Evolutionary conservation across 2,329 filamentous ascomycete species (phyloP), one percentile per base, ranked within the genome.

Genomic region (Hymenoscyphus occultus): DNA sequence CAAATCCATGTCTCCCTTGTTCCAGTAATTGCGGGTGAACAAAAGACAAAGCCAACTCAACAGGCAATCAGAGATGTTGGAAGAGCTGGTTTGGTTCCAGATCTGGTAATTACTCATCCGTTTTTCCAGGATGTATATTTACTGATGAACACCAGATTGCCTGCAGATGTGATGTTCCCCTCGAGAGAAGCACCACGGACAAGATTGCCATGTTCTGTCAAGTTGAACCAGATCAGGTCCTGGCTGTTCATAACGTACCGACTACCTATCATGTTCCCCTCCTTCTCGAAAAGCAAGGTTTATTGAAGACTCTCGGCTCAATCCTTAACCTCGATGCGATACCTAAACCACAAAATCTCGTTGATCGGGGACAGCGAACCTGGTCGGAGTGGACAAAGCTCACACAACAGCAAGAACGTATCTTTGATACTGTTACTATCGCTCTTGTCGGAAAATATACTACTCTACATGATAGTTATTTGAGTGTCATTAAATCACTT

Each of bases 31-130:
- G 68, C 73, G 57, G 74, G 86, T 40, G 89, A 98, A 81, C 88
- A 96, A 78, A 98, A 98, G 86, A 98, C 93, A 10, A 98, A 98
- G 81, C 95, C 95, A 0, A 99, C 95, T 0, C 95, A 99, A 77
- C 87, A 92, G 73, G 92, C 94, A 32, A 92, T 98, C 73, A 89
- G 89, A 75, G 87, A 90, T 72, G 88, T 93, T 68, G 89, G 94
- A 68, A 93, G 90, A 75, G 60, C 91, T 45, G 70, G 70, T 16
- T 39, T 73, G 39, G 65, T 71, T n/a, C 71, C 69, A 56, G 70
- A 73, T 59, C 60, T 73, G 64, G 71, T 72, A 48, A 69, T 61
- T 67, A 35, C 1, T 1, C 10, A 9, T 31, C 4, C 48, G 19
- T 39, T 60, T n/a, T 5, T 28, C 19, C 5, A 48, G n/a, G 28